A percentile compares a stretch with the other conserved stretches of the same genome.
These are phyloP conservation scores for Lavandula angustifolia DNA, from an alignment of 257 asterid genomes.

Conservation along the genomic window DNA sequence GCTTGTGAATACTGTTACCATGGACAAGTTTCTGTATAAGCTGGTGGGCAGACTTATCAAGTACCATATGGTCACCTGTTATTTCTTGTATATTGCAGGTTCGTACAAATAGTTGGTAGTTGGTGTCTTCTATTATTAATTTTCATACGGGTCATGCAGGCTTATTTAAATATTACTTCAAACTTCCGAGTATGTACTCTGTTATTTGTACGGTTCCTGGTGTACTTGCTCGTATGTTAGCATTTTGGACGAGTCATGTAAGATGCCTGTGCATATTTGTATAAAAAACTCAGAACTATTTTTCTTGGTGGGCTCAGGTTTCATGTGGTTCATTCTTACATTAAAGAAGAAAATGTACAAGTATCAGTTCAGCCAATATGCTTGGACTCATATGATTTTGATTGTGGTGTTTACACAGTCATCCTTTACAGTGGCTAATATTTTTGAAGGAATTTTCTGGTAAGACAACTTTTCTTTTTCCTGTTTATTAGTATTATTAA, in stretches of 20 bases:
- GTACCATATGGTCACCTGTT: constrained; percentile 96
- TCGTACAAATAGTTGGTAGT: constrained; percentile 29
- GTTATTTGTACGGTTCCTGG: neutral
- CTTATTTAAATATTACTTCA: neutral
- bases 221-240: neutral
- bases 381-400: constrained; percentile 94
- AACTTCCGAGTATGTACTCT: neutral
- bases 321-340: constrained; percentile 91
- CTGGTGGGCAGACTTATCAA: constrained; percentile 74
- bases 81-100: constrained; percentile 88
- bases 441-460: constrained; percentile 94
- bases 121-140: neutral
- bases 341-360: constrained; percentile 92
- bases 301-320: constrained; percentile 53
- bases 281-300: constrained; percentile 18
- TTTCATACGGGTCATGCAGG: constrained; percentile 15
- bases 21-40: constrained; percentile 72
- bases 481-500: neutral
- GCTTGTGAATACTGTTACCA: constrained; percentile 80
- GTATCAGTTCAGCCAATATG: constrained; percentile 92
- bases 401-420: constrained; percentile 85
- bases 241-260: neutral
- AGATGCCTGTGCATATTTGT: neutral
- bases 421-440: constrained; percentile 78
- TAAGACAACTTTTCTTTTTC: constrained; percentile 33